Percentiles rank a stretch among this genome's conserved stretches.
phyloP scores from a whole-genome alignment of 768 basidiomycete species.

The Neoboletus subvelutipes region DNA sequence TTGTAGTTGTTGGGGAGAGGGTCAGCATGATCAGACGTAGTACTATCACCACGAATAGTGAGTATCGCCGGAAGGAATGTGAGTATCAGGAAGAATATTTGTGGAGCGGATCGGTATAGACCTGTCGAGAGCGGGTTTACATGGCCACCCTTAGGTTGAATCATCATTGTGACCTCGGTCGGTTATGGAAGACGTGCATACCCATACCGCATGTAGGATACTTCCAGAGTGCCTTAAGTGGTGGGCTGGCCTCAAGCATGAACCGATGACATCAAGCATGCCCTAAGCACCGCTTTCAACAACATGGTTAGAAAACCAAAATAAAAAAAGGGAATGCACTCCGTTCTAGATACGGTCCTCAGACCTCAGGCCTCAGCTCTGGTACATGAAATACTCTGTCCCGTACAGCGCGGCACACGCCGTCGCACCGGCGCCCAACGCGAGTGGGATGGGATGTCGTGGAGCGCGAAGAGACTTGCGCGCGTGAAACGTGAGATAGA shows the following conservation, averaged over 20 bases:
- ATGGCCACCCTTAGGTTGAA: background rate
- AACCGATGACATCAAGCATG: background rate
- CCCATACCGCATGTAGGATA: too few relatives aligned
- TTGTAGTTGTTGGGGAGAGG: background rate
- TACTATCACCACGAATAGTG: too few relatives aligned
- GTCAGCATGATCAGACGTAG: background rate
- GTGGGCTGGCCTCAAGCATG: background rate
- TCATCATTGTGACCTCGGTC: background rate
- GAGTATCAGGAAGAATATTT: too few relatives aligned
- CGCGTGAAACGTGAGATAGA: conserved; percentile 42
- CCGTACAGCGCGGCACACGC: conserved; percentile 30
- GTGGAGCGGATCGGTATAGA: too few relatives aligned
- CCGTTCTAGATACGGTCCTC: background rate
- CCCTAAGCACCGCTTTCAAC: background rate
- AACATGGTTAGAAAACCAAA: background rate
- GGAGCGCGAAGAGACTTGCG: conserved; percentile 34
- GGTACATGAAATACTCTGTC: conserved; percentile 30
- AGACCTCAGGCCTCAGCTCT: too few relatives aligned
- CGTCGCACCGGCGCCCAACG: conserved; percentile 31
- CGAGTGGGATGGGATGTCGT: conserved; percentile 34
- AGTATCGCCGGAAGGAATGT: too few relatives aligned
- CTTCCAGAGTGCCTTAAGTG: background rate
- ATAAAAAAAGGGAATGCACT: background rate
- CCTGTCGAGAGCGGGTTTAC: too few relatives aligned
- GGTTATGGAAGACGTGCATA: background rate